Evolutionary conservation across 148 eudicot genomes (phyloP).

Genomic region (Persicaria maculosa): DNA sequence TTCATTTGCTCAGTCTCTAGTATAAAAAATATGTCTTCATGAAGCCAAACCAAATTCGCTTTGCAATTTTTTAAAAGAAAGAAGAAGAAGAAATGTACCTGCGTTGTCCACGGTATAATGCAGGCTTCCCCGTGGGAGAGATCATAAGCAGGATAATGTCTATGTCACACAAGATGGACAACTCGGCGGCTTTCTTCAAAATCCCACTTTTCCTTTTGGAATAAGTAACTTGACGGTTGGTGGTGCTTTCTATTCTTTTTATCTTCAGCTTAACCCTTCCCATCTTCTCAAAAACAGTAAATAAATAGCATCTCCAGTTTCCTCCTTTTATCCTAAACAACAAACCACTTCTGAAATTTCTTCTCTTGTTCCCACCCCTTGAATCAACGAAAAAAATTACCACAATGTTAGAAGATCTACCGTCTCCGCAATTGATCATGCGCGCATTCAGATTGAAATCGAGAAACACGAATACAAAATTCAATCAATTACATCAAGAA

Average conservation of each 20-base stretch:
- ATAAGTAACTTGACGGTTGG: constrained; percentile 30
- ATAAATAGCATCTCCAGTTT: constrained; percentile 14
- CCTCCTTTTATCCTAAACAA: constrained; percentile 1
- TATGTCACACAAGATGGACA: constrained; percentile 30
- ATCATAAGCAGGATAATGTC: constrained; percentile 31
- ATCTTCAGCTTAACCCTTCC: constrained; percentile 36
- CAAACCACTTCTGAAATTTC: constrained; percentile 7
- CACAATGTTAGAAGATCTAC: not conserved
- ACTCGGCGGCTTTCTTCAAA: constrained; percentile 29
- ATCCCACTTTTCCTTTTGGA: constrained; percentile 32
- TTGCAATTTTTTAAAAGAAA: too few species aligned
- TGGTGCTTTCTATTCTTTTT: constrained; percentile 26
- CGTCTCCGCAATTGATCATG: not conserved
- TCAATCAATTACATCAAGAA: not conserved
- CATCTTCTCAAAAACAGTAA: constrained; percentile 25
- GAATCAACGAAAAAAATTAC: constrained; percentile 12
- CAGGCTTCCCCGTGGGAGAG: constrained; percentile 44
- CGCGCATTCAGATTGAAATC: not conserved
- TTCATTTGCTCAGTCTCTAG: not conserved
- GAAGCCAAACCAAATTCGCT: not conserved
- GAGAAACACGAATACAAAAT: not conserved
- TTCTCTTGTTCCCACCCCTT: constrained; percentile 14
- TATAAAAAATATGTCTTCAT: not conserved
- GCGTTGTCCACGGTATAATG: constrained; percentile 57
- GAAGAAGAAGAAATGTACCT: constrained; percentile 35